A percentile compares a stretch with the other conserved stretches of the same genome.
These are phyloP conservation scores for Basidiobolus meristosporus DNA, from an alignment of 371 early-diverging fungal genomes.

Conservation along the genomic window DNA sequence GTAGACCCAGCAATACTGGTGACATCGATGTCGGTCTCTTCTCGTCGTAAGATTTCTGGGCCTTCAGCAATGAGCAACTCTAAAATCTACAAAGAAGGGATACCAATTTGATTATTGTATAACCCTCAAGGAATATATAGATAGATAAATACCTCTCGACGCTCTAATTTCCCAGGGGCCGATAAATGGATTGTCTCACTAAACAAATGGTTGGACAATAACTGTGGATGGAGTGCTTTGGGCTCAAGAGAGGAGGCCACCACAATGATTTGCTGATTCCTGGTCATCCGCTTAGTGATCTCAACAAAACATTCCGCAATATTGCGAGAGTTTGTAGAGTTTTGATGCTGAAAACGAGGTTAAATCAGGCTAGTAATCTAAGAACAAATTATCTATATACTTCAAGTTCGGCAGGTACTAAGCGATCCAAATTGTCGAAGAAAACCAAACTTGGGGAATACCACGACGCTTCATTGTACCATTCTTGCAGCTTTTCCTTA, in stretches of 20 bases:
- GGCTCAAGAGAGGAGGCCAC: conserved; percentile 54
- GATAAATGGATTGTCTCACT: conserved; percentile 38
- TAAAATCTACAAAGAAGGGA: background rate
- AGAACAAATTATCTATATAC: conserved; percentile 10
- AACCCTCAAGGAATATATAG: too few relatives aligned
- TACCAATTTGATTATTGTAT: too few relatives aligned
- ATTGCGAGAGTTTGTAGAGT: conserved; percentile 44
- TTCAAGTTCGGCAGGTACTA: conserved; percentile 72
- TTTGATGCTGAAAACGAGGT: conserved; percentile 21
- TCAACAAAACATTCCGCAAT: conserved; percentile 42
- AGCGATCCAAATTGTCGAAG: conserved; percentile 92
- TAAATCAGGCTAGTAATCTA: background rate
- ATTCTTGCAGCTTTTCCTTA: conserved; percentile 32
- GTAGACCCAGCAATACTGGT: conserved; percentile 15
- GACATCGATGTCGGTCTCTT: conserved; percentile 8
- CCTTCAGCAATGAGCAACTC: conserved; percentile 5
- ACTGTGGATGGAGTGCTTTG: conserved; percentile 33
- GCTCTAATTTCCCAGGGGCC: conserved; percentile 45
- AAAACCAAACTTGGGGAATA: conserved; percentile 71
- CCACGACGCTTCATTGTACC: conserved; percentile 47
- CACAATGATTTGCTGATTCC: conserved; percentile 27
- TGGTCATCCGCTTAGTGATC: conserved; percentile 16
- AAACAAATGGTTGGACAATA: conserved; percentile 43
- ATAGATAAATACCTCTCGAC: conserved; percentile 34
- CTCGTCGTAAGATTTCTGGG: conserved; percentile 9